Percentiles rank a stretch among this genome's conserved stretches.
phyloP scores from a whole-genome alignment of 768 basidiomycete genomes.

The Amanita rubescens region DNA sequence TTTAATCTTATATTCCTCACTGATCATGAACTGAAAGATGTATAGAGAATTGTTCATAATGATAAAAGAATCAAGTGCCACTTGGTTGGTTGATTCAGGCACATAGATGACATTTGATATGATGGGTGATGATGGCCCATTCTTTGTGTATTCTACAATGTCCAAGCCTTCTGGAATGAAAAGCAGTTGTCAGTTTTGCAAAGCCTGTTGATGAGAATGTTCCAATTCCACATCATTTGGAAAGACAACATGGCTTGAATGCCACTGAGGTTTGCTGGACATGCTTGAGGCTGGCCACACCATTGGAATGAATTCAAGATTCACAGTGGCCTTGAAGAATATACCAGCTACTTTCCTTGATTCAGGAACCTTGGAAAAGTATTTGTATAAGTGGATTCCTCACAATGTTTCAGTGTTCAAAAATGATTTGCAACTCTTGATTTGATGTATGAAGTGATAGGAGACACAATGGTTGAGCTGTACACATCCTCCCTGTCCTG shows the following conservation, averaged over 20 bases:
- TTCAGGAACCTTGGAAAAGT: background rate
- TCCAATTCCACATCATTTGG: conserved; percentile 3
- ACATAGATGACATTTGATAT: background rate
- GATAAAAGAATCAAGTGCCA: background rate
- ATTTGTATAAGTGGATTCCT: conserved; percentile 12
- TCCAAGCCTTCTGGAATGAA: background rate
- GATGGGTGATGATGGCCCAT: background rate
- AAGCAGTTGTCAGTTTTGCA: background rate
- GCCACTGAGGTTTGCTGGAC: background rate
- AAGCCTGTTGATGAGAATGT: conserved; percentile 7
- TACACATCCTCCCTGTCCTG: conserved; percentile 1
- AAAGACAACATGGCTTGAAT: conserved; percentile 9
- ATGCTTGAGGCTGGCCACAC: background rate
- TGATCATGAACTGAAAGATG: conserved; percentile 13
- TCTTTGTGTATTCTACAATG: background rate
- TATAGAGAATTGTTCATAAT: conserved; percentile 9
- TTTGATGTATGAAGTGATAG: conserved; percentile 8
- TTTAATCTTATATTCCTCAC: conserved; percentile 9
- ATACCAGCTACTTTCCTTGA: conserved; percentile 12
- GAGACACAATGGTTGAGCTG: conserved; percentile 7
- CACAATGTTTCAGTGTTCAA: conserved; percentile 4
- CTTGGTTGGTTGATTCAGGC: background rate
- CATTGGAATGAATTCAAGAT: conserved; percentile 1
- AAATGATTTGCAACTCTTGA: conserved; percentile 10
- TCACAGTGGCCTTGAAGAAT: conserved; percentile 11